Evolutionary conservation across 2,329 filamentous ascomycete genomes (phyloP).

Genomic region (Stagonosporopsis tanaceti): DNA sequence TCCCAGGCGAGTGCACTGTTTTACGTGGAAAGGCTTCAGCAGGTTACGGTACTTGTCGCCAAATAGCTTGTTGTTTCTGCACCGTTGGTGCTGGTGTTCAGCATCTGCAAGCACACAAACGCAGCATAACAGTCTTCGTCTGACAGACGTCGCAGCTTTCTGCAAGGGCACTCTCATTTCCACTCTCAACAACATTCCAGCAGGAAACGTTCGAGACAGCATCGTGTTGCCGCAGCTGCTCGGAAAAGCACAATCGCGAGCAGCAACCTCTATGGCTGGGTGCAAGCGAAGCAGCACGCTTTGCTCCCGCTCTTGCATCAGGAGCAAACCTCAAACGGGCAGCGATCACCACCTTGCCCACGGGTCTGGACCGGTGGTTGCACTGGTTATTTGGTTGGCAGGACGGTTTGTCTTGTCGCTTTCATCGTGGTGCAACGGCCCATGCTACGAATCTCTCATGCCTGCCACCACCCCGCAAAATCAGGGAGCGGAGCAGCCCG

Average conservation of each 20-base stretch:
- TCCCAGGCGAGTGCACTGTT: not conserved
- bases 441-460: conserved; percentile 14
- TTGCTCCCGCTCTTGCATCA: conserved; percentile 21
- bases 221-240: not conserved
- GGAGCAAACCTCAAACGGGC: conserved; percentile 25
- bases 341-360: conserved; percentile 24
- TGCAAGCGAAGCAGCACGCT: conserved; percentile 3
- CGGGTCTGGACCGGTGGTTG: conserved; percentile 13
- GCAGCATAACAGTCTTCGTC: conserved; percentile 5
- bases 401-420: conserved; percentile 7
- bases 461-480: conserved; percentile 24
- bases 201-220: conserved; percentile 12
- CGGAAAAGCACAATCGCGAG: conserved; percentile 6
- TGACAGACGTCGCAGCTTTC: conserved; percentile 17
- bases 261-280: conserved; percentile 7
- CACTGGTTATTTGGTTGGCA: conserved; percentile 6
- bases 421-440: conserved; percentile 26
- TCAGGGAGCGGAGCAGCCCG: conserved; percentile 12
- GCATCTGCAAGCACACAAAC: conserved; percentile 3
- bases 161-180: conserved; percentile 22
- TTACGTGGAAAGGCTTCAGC: not conserved
- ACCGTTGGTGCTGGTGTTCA: not conserved
- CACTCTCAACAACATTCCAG: conserved; percentile 13
- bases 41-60: not conserved
- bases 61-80: not conserved